Base-by-base conservation (phyloP, 2,329 filamentous ascomycete genomes). In the Reticulascus tulasneorum region DNA sequence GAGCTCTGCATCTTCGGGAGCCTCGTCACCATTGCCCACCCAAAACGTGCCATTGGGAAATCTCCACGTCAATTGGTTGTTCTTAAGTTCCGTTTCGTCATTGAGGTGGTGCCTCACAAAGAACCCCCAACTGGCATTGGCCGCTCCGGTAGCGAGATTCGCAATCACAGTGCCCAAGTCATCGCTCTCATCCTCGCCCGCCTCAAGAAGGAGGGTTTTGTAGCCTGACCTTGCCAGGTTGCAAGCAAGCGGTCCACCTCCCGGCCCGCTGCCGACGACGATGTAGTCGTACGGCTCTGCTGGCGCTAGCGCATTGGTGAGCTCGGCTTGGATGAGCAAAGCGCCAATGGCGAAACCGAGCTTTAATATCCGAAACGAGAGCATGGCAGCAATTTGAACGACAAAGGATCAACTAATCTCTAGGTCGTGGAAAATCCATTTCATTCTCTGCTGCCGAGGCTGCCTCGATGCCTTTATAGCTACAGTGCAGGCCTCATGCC, bases 171-270 rank as follows among this genome's bases (percentile, higher is more conserved):
- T 27, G 9, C 23, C 24, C 3, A 35, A 9, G 23, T 34, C 22
- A n/a, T n/a, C n/a, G n/a, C n/a, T n/a, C 18, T 79, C 67, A 46
- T 82, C 77, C 38, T 77, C 71, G 36, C 77, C 77, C 5, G 77
- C 77, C 47, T 82, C 77, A 31, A 82, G 69, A 9, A 82, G 64
- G 7, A 82, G 67, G 5, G 75, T 75, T 45, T 68, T 73, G 60
- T 74, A 68, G 25, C 77, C 77, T 15, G 73, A 75, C 18, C 75
- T 56, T 6, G 77, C 77, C 16, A 82, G 68, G 23, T 77, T 67
- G 11, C 71, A 69, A 4, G 77, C 75, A 7, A 81, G 49, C 12
- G 77, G 75, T 8, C 71, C 75, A 37, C 77, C 77, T 21, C 77
- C 77, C 4, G 77, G 66, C 3, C 77, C 77, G 13, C 72, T 75